Evolutionary conservation across 768 basidiomycete genomes (phyloP), one percentile per base, ranked within the genome.

Genomic region (Grammothele lineata): DNA sequence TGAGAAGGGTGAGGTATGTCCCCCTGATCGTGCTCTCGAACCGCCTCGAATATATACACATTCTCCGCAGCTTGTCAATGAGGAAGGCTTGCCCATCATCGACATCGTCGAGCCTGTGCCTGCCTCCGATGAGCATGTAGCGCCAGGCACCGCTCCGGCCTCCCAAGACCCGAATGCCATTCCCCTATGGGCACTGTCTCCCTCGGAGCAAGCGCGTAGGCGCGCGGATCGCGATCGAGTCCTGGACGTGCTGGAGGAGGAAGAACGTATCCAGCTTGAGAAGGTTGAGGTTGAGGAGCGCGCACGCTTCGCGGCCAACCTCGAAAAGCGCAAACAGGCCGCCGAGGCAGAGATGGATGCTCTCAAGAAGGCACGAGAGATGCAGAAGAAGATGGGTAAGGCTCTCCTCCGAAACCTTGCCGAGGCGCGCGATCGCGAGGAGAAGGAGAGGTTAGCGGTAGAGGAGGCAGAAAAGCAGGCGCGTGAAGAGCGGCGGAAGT

Each of bases 361-460:
- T 34, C 43, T 73, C 22, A 71, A 66, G 47, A 60, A 63, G 17
- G 60, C 67, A 17, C 67, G 63, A 33, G 71, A 83, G 48, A 66
- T 87, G 61, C 85, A 87, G 62, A 85, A 80, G 70, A 86, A 80
- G 66, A 87, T 91, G 85, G 87, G 86, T 2, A 80, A 74, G 54
- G 80, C 85, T 0, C 69, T 90, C 32, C 48, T 89, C 33, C 62
- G 64, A 37, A 73, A 73, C 46, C 59, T 76, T 45, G 63, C 70
- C 5, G 63, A 72, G 37, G 63, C 69, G 15, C 69, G 64, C 42
- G 69, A 70, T 45, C 57, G 65, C 30, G 73, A 66, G 27, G 66
- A 70, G 23, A 63, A 65, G 41, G 68, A 61, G 27, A 55, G 60
- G 45, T 57, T 48, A n/a, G 62, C 46, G 15, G 55, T 62, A 40